Percentiles rank a stretch among this genome's conserved stretches.
phyloP scores from a whole-genome alignment of 345 rosid genomes.

The sweet orange (Citrus sinensis) region DNA sequence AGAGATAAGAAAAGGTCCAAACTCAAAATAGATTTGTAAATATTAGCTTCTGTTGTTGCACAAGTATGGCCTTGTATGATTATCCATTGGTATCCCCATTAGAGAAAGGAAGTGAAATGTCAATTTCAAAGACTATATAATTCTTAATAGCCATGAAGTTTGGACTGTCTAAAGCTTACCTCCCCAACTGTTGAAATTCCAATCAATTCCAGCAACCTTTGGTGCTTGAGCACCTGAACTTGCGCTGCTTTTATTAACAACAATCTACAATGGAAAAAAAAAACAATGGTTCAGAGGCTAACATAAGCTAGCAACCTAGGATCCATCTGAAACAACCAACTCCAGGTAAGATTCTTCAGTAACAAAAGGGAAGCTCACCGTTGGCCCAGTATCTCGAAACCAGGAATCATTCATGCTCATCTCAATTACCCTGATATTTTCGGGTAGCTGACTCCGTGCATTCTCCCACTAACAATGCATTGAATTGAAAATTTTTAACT shows the following conservation, averaged over 20 bases:
- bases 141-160: background rate
- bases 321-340: background rate
- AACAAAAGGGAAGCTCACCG: constrained; percentile 47
- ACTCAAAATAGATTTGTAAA: background rate
- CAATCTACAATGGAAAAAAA: constrained; percentile 41
- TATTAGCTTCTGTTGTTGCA: background rate
- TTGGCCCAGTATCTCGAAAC: constrained; percentile 96
- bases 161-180: constrained; percentile 38
- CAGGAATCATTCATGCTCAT: constrained; percentile 96
- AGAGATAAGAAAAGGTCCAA: background rate
- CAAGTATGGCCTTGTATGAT: background rate
- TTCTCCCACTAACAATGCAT: constrained; percentile 63
- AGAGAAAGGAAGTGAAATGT: background rate
- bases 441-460: constrained; percentile 74
- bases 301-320: background rate
- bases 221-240: constrained; percentile 25
- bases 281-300: background rate
- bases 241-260: constrained; percentile 35
- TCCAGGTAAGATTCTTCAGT: background rate
- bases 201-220: constrained; percentile 78
- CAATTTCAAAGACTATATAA: background rate
- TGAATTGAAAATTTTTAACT: background rate
- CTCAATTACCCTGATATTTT: constrained; percentile 72
- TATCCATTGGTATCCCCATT: background rate
- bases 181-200: constrained; percentile 93